phyloP scores from a whole-genome alignment of 257 asterid species.

The Parsonsia alboflavescens region DNA sequence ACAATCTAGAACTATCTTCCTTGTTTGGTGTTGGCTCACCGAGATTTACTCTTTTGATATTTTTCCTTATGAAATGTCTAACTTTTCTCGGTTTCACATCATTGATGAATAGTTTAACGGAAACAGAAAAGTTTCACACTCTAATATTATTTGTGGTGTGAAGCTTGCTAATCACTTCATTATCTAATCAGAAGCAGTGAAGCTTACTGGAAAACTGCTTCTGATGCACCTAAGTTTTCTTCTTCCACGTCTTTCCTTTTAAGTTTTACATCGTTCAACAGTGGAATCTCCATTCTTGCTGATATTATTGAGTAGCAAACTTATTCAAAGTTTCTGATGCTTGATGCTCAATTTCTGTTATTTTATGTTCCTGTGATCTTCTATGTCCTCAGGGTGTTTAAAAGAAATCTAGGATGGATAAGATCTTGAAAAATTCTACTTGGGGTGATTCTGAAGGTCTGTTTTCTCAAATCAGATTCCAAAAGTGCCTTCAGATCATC shows the following conservation, averaged over 20 bases:
- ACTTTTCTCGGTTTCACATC: background rate
- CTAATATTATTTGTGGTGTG: no score
- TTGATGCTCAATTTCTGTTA: background rate
- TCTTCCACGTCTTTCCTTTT: background rate
- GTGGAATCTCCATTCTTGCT: background rate
- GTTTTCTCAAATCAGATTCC: background rate
- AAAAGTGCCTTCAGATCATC: background rate
- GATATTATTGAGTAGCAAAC: background rate
- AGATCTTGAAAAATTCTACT: conserved; percentile 17
- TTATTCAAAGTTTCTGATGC: background rate
- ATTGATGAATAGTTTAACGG: background rate
- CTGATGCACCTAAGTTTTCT: background rate
- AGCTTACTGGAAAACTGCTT: background rate
- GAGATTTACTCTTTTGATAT: no score
- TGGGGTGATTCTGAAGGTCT: conserved; percentile 28
- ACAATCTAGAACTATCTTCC: background rate
- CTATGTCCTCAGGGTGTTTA: conserved; percentile 1
- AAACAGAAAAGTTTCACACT: background rate
- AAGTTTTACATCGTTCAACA: background rate
- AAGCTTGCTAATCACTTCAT: no score
- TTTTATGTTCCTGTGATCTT: background rate
- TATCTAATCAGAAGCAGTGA: no score
- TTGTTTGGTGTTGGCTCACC: no score
- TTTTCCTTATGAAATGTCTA: background rate
- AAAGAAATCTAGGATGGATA: conserved; percentile 25